Conservation (phyloP, 164 flowering plant species). For the Umbellularia californica region DNA sequence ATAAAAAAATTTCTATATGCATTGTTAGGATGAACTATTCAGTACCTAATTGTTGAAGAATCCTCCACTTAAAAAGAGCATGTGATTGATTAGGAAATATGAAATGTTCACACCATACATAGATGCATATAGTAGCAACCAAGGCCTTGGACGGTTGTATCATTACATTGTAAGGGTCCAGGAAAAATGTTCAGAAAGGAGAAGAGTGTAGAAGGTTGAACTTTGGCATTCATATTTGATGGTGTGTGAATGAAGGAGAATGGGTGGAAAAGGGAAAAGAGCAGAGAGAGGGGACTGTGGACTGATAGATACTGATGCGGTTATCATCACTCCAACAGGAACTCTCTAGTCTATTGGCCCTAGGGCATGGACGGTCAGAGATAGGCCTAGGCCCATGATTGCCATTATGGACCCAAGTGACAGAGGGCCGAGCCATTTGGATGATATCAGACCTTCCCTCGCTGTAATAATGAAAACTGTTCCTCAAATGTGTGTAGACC, state of each 20-base stretch:
- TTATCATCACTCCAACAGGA: no score
- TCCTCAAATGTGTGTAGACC: background rate
- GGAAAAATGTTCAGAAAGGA: background rate
- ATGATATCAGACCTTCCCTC: no score
- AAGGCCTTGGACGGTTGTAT: background rate
- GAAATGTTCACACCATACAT: background rate
- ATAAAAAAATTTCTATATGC: background rate
- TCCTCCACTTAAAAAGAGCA: background rate
- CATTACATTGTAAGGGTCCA: background rate
- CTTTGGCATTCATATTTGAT: background rate
- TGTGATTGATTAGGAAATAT: background rate
- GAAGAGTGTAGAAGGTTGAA: background rate
- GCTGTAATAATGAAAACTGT: background rate
- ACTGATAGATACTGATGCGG: background rate
- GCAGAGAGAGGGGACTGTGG: background rate
- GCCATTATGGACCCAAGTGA: background rate
- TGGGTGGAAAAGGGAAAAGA: background rate
- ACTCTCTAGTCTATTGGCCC: no score
- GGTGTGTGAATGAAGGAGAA: no score
- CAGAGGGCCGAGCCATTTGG: background rate
- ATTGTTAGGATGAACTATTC: background rate
- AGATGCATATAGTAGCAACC: background rate
- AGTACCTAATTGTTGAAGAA: background rate
- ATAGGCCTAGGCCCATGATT: background rate
- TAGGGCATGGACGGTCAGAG: background rate